phyloP scores from a whole-genome alignment of 2,329 filamentous ascomycete genomes.

The Blastomyces gilchristii region DNA sequence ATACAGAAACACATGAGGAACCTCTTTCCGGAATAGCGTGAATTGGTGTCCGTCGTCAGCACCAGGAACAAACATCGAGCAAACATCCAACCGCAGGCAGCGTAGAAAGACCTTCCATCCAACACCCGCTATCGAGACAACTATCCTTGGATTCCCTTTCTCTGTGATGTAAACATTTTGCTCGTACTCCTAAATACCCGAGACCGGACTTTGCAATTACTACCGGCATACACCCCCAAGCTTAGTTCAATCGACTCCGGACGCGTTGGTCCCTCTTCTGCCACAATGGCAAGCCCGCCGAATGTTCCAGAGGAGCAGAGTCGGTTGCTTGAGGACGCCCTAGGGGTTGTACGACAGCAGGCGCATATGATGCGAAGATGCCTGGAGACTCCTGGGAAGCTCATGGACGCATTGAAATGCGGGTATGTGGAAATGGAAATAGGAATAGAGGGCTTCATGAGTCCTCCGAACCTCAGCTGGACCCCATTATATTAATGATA shows the following conservation, averaged over 20 bases:
- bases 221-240: background rate
- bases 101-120: background rate
- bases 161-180: background rate
- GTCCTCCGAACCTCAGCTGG: background rate
- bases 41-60: background rate
- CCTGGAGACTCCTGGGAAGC: constrained; percentile 90
- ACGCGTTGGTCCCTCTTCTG: constrained; percentile 19
- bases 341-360: constrained; percentile 94
- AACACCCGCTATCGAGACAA: background rate
- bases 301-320: constrained; percentile 68
- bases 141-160: background rate
- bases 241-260: constrained; percentile 12
- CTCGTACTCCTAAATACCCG: background rate
- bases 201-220: background rate
- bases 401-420: constrained; percentile 99
- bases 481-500: background rate
- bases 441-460: background rate
- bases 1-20: background rate
- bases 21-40: constrained; percentile 7
- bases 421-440: constrained; percentile 54
- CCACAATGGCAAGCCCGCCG: constrained; percentile 43
- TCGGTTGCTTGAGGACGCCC: constrained; percentile 90
- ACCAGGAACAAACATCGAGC: background rate
- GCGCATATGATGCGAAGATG: constrained; percentile 95
- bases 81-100: constrained; percentile 1